Conservation (phyloP, 129 eudicot species). For the sunflower (Helianthus annuus) region HanXRQr2.0-SUNRISE NC_035446.2:127742971-127743470, state of each 20-base stretch:
- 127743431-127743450: too few species aligned
- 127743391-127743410: constrained; percentile 28
- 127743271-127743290: too few species aligned
- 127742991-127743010: constrained; percentile 30
- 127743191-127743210: constrained; percentile 12
- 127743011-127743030: constrained; percentile 11
- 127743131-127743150: too few species aligned
- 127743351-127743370: constrained; percentile 32
- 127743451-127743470: background rate
- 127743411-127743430: background rate
- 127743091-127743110: too few species aligned
- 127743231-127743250: constrained; percentile 28
- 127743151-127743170: too few species aligned
- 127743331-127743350: constrained; percentile 21
- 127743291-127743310: constrained; percentile 8
- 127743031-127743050: constrained; percentile 31
- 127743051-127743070: background rate
- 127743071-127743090: background rate
- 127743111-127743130: too few species aligned
- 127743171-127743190: too few species aligned
- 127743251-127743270: background rate
- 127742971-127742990: constrained; percentile 33
- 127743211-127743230: constrained; percentile 28
- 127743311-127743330: constrained; percentile 13
- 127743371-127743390: constrained; percentile 26